A percentile compares a stretch with the other conserved stretches of the same genome.
phyloP scores from a whole-genome alignment of 2,329 filamentous ascomycete species.

The Aureobasidium sp. region DNA sequence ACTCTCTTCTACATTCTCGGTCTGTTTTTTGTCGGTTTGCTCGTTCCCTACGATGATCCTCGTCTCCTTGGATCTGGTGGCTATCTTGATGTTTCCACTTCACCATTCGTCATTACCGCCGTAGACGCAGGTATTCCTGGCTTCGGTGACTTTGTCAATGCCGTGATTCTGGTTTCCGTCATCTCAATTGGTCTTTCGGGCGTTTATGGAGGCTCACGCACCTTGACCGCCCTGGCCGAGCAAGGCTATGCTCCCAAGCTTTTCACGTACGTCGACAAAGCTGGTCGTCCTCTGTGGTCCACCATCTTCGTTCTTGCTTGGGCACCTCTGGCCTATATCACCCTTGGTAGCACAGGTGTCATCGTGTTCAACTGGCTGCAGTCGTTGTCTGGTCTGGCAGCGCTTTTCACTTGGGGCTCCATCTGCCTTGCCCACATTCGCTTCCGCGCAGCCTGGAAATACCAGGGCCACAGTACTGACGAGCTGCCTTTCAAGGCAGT shows the following conservation, averaged over 20 bases:
- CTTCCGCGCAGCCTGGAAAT: conserved; percentile 56
- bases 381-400: conserved; percentile 63
- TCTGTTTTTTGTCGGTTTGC: conserved; percentile 70
- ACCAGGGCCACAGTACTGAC: conserved; percentile 55
- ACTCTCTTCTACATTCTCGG: conserved; percentile 72
- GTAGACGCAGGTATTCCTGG: conserved; percentile 67
- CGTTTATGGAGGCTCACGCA: conserved; percentile 85
- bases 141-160: conserved; percentile 72
- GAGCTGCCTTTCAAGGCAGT: conserved; percentile 79
- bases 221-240: conserved; percentile 81
- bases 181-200: conserved; percentile 87
- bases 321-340: conserved; percentile 54
- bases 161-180: conserved; percentile 86
- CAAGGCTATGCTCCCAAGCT: conserved; percentile 55
- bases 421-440: conserved; percentile 60
- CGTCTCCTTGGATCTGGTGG: conserved; percentile 53
- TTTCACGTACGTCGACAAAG: conserved; percentile 54
- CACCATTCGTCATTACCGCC: conserved; percentile 91
- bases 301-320: conserved; percentile 39
- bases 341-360: conserved; percentile 36
- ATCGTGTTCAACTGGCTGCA: conserved; percentile 56
- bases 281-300: conserved; percentile 53
- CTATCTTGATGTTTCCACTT: conserved; percentile 63
- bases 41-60: conserved; percentile 66
- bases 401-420: conserved; percentile 69